Evolutionary conservation across 257 asterid species (phyloP).

Genomic region (Solanum rostratum): DNA sequence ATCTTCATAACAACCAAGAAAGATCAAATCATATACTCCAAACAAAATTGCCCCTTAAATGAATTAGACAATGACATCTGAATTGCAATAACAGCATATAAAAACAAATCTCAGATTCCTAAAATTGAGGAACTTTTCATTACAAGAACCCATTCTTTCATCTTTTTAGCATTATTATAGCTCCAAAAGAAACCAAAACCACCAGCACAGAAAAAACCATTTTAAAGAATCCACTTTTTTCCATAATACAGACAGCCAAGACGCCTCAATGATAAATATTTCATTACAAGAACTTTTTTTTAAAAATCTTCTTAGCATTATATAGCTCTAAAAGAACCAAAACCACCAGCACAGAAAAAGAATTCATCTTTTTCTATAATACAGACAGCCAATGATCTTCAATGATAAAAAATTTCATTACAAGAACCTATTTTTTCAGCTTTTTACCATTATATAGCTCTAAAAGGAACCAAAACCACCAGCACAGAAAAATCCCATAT

Average conservation of each 20-base stretch:
- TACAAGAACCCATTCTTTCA: neutral
- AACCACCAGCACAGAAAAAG: neutral
- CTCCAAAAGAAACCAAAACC: neutral
- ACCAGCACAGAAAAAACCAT: neutral
- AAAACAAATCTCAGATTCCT: neutral
- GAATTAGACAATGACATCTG: neutral
- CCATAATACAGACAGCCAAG: neutral
- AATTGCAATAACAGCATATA: constrained; percentile 3
- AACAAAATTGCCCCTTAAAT: neutral
- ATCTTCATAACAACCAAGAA: neutral
- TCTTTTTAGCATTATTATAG: neutral
- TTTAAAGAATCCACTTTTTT: neutral
- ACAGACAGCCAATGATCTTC: neutral
- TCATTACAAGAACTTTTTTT: neutral
- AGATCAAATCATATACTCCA: neutral
- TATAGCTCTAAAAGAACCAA: neutral
- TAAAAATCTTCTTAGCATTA: neutral
- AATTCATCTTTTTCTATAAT: neutral
- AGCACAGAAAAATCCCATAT: neutral
- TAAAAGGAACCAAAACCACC: neutral
- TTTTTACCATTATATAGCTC: neutral
- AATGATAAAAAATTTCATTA: neutral
- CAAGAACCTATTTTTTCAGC: neutral
- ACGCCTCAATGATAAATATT: neutral
- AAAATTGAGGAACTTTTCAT: neutral